Conservation (phyloP, 345 rosid species). For the Noccaea bulbosa region DNA sequence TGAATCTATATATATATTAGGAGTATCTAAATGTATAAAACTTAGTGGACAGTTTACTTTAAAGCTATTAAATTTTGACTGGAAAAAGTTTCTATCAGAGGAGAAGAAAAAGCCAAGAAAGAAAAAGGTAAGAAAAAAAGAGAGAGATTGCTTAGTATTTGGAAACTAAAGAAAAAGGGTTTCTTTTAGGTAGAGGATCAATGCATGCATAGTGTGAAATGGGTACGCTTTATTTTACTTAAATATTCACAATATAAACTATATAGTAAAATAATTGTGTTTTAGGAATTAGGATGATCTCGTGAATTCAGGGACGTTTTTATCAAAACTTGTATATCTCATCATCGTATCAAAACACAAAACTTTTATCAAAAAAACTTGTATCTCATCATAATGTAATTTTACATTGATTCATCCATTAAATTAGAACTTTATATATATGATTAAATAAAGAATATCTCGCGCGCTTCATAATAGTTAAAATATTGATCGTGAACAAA, state of each 20-base stretch:
- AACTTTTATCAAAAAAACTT: not conserved
- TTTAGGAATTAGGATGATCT: not conserved
- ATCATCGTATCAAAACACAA: no score
- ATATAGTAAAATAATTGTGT: not conserved
- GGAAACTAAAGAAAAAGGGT: constrained; percentile 39
- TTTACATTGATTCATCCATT: not conserved
- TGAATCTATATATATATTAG: constrained; percentile 29
- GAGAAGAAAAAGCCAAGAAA: constrained; percentile 37
- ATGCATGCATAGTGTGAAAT: constrained; percentile 43
- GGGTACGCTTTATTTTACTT: constrained; percentile 28
- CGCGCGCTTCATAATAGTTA: not conserved
- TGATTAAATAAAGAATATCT: not conserved
- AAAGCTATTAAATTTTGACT: constrained; percentile 41
- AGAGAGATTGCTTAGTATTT: constrained; percentile 24
- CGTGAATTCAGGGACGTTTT: not conserved
- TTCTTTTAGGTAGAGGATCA: constrained; percentile 34
- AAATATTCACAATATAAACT: constrained; percentile 3
- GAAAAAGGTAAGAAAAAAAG: constrained; percentile 23
- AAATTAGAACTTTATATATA: not conserved
- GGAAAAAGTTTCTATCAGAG: constrained; percentile 36
- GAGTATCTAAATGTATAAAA: constrained; percentile 10
- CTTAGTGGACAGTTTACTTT: constrained; percentile 43
- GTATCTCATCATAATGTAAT: not conserved
- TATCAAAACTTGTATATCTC: not conserved
- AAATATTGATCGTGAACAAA: constrained; percentile 3